These are phyloP conservation scores for Aethionema arabicum DNA, from an alignment of 345 rosid genomes.

Conservation along the genomic window DNA sequence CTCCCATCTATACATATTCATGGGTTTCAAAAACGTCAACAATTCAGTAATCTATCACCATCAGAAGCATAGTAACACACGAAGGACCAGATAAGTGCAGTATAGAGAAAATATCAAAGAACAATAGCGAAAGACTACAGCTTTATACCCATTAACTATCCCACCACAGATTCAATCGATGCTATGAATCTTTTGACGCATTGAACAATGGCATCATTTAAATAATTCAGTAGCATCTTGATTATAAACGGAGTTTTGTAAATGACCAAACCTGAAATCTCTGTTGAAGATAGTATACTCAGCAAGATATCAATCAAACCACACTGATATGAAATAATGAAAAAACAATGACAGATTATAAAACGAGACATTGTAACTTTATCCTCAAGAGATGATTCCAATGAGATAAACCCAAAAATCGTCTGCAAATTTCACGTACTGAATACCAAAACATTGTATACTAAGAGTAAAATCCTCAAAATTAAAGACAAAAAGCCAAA, in stretches of 20 bases:
- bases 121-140: too few species aligned
- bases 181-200: background rate
- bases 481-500: background rate
- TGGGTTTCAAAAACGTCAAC: too few species aligned
- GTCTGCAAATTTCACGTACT: background rate
- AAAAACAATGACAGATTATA: background rate
- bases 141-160: background rate
- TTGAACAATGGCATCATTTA: background rate
- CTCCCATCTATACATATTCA: too few species aligned
- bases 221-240: background rate
- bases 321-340: background rate
- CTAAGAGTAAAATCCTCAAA: slow-evolving; percentile 25
- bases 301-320: background rate
- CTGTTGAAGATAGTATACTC: background rate
- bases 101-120: too few species aligned
- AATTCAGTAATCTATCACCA: too few species aligned
- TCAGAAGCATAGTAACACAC: too few species aligned
- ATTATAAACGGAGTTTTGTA: too few species aligned
- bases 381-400: slow-evolving; percentile 16
- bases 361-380: background rate
- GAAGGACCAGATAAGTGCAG: too few species aligned
- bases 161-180: background rate
- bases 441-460: slow-evolving; percentile 18
- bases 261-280: background rate
- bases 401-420: slow-evolving; percentile 23